Evolutionary conservation across 202 grass and related monocot species (phyloP), one percentile per base, ranked within the genome.

Genomic region (Zoysia matrella): DNA sequence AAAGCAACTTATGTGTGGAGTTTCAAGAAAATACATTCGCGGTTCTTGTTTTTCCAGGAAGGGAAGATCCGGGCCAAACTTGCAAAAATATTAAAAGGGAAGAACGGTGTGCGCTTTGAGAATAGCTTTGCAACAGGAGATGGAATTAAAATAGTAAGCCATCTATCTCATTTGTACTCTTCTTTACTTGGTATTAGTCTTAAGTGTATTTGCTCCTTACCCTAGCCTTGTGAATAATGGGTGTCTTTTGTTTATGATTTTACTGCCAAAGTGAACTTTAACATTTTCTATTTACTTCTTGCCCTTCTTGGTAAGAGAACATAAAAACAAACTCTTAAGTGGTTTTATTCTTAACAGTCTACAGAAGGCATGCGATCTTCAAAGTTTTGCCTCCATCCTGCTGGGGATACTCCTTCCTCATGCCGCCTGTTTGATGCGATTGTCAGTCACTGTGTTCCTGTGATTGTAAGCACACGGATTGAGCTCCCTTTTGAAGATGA

Each of bases 401-500:
- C 95, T 36, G 87, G 95, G 30, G 95, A 98, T 69, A 93, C 95
- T 52, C 92, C 95, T 80, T 91, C 92, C 45, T 98, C 95, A 3
- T 98, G 95, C 83, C 90, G 89, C 51, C 71, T 95, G 47, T 98
- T 98, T 88, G 92, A 98, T 85, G 92, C 95, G 36, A 98, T 98
- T 15, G 80, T 95, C 71, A 93, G 92, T 67, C 95, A 93, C 67
- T 98, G 92, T 90, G 58, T 98, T 67, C 95, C 92, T 73, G 87
- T 98, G 47, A 95, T 98, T 55, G 82, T 98, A 16, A 98, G 95
- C 45, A 94, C 88, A 63, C 72, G 70, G 15, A 95, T 98, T 51
- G 95, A 98, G 92, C 95, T 98, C 68, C 95, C 95, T 63, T 98
- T 98, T 54, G 92, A 98, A 81, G 90, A 95, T 78, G 89, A 95